A percentile compares a stretch with the other conserved stretches of the same genome.
phyloP scores from a whole-genome alignment of 495 filamentous ascomycete genomes.

The Aspergillus cavernicola region DNA sequence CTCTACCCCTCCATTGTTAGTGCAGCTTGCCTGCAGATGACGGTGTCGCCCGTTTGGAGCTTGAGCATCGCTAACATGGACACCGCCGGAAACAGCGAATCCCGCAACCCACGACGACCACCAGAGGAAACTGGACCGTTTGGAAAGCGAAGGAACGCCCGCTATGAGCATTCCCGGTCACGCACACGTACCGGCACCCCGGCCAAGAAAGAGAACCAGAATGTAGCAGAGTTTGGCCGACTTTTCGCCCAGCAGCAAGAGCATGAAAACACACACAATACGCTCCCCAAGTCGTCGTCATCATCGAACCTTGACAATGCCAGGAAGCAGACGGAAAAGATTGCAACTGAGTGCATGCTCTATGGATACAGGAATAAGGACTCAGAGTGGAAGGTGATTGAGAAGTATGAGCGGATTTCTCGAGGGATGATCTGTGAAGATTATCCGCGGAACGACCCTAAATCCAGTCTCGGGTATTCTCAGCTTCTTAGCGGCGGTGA shows the following conservation, averaged over 20 bases:
- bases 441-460: slow-evolving; percentile 65
- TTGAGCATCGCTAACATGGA: neutral
- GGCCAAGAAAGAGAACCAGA: slow-evolving; percentile 55
- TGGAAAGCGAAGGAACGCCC: slow-evolving; percentile 50
- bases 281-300: slow-evolving; percentile 40
- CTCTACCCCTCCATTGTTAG: neutral
- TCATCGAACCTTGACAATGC: slow-evolving; percentile 40
- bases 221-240: slow-evolving; percentile 49
- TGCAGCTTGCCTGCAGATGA: neutral
- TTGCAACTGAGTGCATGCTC: slow-evolving; percentile 77
- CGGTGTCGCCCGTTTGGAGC: too few species aligned
- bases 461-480: slow-evolving; percentile 50
- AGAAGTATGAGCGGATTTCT: slow-evolving; percentile 73
- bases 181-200: slow-evolving; percentile 58
- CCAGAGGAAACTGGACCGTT: slow-evolving; percentile 63
- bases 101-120: slow-evolving; percentile 46
- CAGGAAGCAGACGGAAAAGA: slow-evolving; percentile 46
- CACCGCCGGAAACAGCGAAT: slow-evolving; percentile 30
- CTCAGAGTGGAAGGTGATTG: slow-evolving; percentile 78
- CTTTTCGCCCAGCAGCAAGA: slow-evolving; percentile 45
- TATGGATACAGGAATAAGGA: slow-evolving; percentile 71
- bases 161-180: slow-evolving; percentile 49
- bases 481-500: slow-evolving; percentile 58
- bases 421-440: slow-evolving; percentile 82
- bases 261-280: slow-evolving; percentile 33